A percentile compares a stretch with the other conserved stretches of the same genome.
phyloP scores from a whole-genome alignment of 306 rosid species.

The Trifolium subterraneum region DNA sequence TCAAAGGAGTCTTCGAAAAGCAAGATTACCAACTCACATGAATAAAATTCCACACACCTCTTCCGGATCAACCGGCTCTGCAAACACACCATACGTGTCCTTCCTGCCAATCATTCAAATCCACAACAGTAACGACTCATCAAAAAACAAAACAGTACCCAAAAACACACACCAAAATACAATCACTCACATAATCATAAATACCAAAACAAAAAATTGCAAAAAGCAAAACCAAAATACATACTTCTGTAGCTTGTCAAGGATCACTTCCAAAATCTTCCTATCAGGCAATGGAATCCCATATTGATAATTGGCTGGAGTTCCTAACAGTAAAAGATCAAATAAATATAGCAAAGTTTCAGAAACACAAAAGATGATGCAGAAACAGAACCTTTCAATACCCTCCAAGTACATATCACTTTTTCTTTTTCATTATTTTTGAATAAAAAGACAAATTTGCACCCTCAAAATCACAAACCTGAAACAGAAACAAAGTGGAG shows the following conservation, averaged over 20 bases:
- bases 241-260: slow-evolving; percentile 97
- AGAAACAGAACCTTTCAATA: slow-evolving; percentile 20
- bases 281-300: slow-evolving; percentile 79
- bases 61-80: slow-evolving; percentile 99
- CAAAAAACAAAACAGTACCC: slow-evolving; percentile 30
- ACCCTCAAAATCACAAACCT: slow-evolving; percentile 59
- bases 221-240: slow-evolving; percentile 22
- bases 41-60: slow-evolving; percentile 66
- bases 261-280: slow-evolving; percentile 80
- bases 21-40: slow-evolving; percentile 35
- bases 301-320: slow-evolving; percentile 53
- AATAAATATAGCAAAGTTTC: slow-evolving; percentile 4
- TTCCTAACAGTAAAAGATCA: slow-evolving; percentile 57
- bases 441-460: slow-evolving; percentile 7
- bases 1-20: slow-evolving; percentile 39
- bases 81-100: slow-evolving; percentile 90
- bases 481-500: slow-evolving; percentile 67
- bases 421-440: slow-evolving; percentile 13
- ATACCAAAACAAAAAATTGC: slow-evolving; percentile 24
- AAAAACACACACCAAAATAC: not conserved
- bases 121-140: slow-evolving; percentile 20
- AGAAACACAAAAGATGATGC: slow-evolving; percentile 30
- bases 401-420: slow-evolving; percentile 33
- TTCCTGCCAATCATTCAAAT: slow-evolving; percentile 79
- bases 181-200: not conserved